These are phyloP conservation scores for Neonothopanus nambi DNA, from an alignment of 1,284 basidiomycete genomes.

Conservation along the genomic window DNA sequence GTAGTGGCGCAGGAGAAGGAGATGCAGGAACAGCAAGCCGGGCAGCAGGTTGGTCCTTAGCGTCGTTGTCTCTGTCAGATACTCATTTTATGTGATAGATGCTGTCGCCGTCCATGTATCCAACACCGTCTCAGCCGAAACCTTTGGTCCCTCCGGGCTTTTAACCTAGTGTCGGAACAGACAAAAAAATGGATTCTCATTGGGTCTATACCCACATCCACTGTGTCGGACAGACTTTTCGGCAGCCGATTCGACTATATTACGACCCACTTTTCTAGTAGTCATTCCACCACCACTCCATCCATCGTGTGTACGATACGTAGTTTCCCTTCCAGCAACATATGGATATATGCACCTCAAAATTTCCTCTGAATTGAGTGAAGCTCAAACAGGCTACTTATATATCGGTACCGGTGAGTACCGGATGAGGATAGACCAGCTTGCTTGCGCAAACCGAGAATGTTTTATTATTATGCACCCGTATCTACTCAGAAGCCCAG, in stretches of 20 bases:
- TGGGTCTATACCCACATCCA: background rate
- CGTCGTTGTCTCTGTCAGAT: conserved; percentile 17
- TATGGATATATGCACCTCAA: background rate
- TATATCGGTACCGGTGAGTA: background rate
- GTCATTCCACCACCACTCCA: conserved; percentile 1
- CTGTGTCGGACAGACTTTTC: background rate
- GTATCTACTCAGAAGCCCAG: conserved; percentile 7
- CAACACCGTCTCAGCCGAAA: conserved; percentile 55
- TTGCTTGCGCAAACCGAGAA: background rate
- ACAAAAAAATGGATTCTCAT: too few relatives aligned
- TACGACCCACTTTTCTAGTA: background rate
- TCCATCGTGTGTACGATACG: conserved; percentile 1
- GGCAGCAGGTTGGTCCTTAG: conserved; percentile 73
- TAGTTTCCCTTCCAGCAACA: background rate
- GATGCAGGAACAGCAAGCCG: conserved; percentile 90
- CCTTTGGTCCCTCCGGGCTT: conserved; percentile 77
- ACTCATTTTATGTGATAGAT: conserved; percentile 46
- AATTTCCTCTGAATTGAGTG: too few relatives aligned
- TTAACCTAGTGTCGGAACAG: conserved; percentile 30
- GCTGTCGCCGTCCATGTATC: conserved; percentile 63
- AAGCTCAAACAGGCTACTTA: background rate
- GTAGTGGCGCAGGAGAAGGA: conserved; percentile 95
- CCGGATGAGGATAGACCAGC: background rate
- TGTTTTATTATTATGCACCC: background rate
- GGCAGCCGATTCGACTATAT: background rate